Base-by-base conservation (phyloP, 2,329 filamentous ascomycete species). In the Clarireedia hainanense region DNA sequence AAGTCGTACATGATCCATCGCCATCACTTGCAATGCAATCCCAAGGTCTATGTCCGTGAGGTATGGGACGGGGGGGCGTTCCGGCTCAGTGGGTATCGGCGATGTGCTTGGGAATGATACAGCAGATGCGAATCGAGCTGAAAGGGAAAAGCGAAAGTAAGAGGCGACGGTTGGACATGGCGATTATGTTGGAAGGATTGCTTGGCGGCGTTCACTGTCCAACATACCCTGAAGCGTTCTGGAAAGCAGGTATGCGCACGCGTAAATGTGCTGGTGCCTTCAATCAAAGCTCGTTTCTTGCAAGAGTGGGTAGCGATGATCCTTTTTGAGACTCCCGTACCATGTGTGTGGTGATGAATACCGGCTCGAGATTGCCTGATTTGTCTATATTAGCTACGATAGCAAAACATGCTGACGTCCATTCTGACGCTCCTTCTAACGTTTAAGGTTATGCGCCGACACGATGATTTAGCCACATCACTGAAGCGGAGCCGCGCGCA, bases 401-500 rank as follows among this genome's bases (percentile, higher is more conserved):
- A 17, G 4, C 37, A 40, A n/a, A 15, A 43, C 40, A 43, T 20
- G 6, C 20, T n/a, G 39, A n/a, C n/a, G 10, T 20, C 40, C 15
- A 17, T 43, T 43, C 40, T 23, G 17, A 43, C n/a, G 20, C 10
- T 43, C 17, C 23, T 43, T 17, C 52, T 24, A 14, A 17, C 17
- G 12, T 39, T 49, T 40, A 54, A 39, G 12, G 24, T 23, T 49
- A 20, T 49, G 10, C 43, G 27, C 52, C 45, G 43, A 54, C 43
- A 48, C 52, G 40, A 49, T 47, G 5, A 15, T 36, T 37, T 24
- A 14, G 15, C 37, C 20, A 37, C 17, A 39, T 34, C 26, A n/a
- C 26, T 42, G 39, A 52, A 52, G 50, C 27, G 42, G 39, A 52
- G 39, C 50, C 39, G 50, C 39, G 50, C 40, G 40, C 50, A 52